These are phyloP conservation scores for Hibiscus trionum DNA, from an alignment of 345 rosid species.

Conservation along the genomic window DNA sequence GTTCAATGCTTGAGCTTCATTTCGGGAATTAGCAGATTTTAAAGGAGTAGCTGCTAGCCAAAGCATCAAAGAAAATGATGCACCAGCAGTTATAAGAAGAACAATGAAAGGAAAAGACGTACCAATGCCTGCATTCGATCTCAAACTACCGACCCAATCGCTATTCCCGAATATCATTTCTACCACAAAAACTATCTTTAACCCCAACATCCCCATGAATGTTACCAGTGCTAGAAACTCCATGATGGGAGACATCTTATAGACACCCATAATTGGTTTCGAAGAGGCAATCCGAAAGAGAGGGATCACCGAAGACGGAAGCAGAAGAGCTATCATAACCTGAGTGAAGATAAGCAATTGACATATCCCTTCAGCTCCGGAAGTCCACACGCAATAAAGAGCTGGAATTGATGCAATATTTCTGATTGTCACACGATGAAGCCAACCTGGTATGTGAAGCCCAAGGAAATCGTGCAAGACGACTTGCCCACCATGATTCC, in stretches of 20 bases:
- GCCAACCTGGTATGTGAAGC: constrained; percentile 87
- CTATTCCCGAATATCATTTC: constrained; percentile 87
- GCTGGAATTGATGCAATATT: constrained; percentile 74
- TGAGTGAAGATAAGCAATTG: constrained; percentile 78
- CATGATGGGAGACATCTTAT: constrained; percentile 65
- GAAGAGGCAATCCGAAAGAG: constrained; percentile 88
- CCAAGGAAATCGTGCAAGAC: constrained; percentile 66
- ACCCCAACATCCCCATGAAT: constrained; percentile 63
- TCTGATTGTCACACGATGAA: constrained; percentile 80
- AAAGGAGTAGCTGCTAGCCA: constrained; percentile 87
- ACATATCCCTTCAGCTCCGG: constrained; percentile 86
- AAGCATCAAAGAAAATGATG: constrained; percentile 71
- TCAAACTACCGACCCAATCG: constrained; percentile 87
- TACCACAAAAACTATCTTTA: constrained; percentile 68
- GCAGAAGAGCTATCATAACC: constrained; percentile 77
- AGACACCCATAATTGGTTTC: constrained; percentile 69
- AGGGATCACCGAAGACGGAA: constrained; percentile 87
- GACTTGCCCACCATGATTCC: constrained; percentile 75
- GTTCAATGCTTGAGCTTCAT: constrained; percentile 49
- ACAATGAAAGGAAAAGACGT: constrained; percentile 43
- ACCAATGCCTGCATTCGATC: constrained; percentile 55
- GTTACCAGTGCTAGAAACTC: constrained; percentile 57
- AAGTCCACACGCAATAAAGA: constrained; percentile 75
- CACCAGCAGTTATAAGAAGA: constrained; percentile 56
- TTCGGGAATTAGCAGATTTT: constrained; percentile 55